Evolutionary conservation across 495 filamentous ascomycete species (phyloP).

Genomic region (Chlorociboria aeruginascens): DNA sequence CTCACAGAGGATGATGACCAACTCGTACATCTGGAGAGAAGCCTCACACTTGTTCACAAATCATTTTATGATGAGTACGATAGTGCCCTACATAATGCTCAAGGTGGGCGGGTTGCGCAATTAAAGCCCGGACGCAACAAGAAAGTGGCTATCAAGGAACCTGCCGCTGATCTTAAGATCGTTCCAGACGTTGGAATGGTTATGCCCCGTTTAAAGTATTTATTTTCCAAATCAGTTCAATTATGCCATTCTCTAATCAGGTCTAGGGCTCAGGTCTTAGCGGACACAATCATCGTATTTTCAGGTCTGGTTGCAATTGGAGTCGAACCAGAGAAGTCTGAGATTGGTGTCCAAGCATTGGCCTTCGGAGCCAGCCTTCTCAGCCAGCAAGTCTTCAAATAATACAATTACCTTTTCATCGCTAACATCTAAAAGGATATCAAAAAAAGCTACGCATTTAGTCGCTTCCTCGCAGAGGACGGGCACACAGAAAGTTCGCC

Average conservation of each 20-base stretch:
- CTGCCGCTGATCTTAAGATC: constrained; percentile 44
- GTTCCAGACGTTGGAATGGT: constrained; percentile 79
- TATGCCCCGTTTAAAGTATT: constrained; percentile 63
- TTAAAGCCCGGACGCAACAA: constrained; percentile 27
- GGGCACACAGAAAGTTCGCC: constrained; percentile 79
- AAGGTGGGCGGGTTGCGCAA: constrained; percentile 48
- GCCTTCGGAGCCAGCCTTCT: constrained; percentile 72
- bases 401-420: constrained; percentile 7
- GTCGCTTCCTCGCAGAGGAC: constrained; percentile 45
- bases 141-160: constrained; percentile 17
- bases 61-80: constrained; percentile 79
- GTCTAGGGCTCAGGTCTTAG: constrained; percentile 42
- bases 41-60: constrained; percentile 61
- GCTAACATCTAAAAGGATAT: constrained; percentile 19
- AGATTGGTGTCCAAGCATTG: constrained; percentile 73
- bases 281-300: constrained; percentile 61
- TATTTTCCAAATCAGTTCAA: background rate
- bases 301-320: constrained; percentile 73
- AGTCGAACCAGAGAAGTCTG: constrained; percentile 30
- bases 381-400: constrained; percentile 31
- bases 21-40: constrained; percentile 57
- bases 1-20: constrained; percentile 78
- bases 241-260: background rate
- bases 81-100: constrained; percentile 28
- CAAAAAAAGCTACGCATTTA: constrained; percentile 34